Conservation (phyloP, 179 eudicot genomes). For the Nepenthes alata region DNA sequence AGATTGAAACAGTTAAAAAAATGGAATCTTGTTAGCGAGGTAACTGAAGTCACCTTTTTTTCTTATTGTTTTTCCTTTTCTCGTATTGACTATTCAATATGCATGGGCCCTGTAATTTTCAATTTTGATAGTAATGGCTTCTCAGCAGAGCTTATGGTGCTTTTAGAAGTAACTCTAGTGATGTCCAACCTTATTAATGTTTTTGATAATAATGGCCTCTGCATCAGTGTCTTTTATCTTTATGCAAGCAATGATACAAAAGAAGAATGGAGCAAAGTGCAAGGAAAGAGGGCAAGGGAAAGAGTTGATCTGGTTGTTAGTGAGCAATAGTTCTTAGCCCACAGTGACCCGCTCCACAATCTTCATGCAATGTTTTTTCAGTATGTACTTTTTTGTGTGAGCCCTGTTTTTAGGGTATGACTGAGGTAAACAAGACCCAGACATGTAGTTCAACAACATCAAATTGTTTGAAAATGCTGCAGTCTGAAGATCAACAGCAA, state of each 20-base stretch:
- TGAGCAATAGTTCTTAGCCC: neutral
- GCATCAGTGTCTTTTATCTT: neutral
- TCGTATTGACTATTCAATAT: no score
- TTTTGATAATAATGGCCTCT: neutral
- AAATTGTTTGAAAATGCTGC: no score
- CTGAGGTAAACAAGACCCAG: no score
- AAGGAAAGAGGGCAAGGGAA: neutral
- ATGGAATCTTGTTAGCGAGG: constrained; percentile 94
- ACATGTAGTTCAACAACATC: no score
- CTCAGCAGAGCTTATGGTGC: no score
- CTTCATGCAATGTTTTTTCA: neutral
- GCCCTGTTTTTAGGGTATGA: neutral
- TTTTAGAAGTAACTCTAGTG: no score
- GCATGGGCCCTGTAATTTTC: no score
- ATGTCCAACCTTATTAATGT: neutral
- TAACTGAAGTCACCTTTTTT: constrained; percentile 9
- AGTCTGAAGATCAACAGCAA: no score
- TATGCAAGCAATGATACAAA: neutral
- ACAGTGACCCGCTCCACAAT: neutral
- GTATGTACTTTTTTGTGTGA: neutral
- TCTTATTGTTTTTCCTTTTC: no score
- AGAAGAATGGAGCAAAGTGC: neutral
- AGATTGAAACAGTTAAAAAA: constrained; percentile 89
- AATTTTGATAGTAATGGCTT: no score
- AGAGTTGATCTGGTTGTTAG: neutral